Evolutionary conservation across 2,329 filamentous ascomycete genomes (phyloP), one percentile per base, ranked within the genome.

Genomic region (Penicillium sp.): DNA sequence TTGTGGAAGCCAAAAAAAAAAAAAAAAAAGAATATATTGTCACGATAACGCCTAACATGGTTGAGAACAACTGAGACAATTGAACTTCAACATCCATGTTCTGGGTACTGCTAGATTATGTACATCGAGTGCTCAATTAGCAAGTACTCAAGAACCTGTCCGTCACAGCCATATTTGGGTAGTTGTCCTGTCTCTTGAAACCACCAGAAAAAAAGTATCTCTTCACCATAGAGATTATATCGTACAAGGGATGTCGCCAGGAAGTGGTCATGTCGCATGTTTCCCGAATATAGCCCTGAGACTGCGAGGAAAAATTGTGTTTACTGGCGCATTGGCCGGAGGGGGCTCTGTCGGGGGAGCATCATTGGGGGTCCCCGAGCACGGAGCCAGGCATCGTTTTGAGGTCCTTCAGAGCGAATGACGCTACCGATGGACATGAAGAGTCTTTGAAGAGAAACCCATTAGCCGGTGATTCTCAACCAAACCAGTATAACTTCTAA

Each of bases 401-500:
- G 86, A 42, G 90, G 90, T 62, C 90, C 86, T 67, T 99, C 94
- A 58, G 91, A 92, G 71, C 94, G 89, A 69, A 99, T 97, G 43
- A 96, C 92, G 67, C 91, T 96, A 66, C 94, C 94, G 66, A 99
- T 96, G 56, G 90, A 93, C 94, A 99, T 99, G 83, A 99, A 99
- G 79, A 97, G 97, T 53, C 84, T 48, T 16, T 22, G 5, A 34
- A 56, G 53, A 16, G 5, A 29, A 16, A 1, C 20, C 42, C 35
- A 48, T 61, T 49, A 57, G 48, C 44, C 24, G n/a, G 16, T 11
- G 4, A 14, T 35, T 20, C n/a, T 18, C 3, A 31, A 22, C 8
- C 37, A 14, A 20, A 45, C 2, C 18, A 18, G 43, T 26, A 53
- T 10, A 20, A 55, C 29, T 18, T 14, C 50, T 14, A 42, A 48